These are phyloP conservation scores for Naganishia sp. DNA, from an alignment of 1,284 basidiomycete species.

Conservation along the genomic window DNA sequence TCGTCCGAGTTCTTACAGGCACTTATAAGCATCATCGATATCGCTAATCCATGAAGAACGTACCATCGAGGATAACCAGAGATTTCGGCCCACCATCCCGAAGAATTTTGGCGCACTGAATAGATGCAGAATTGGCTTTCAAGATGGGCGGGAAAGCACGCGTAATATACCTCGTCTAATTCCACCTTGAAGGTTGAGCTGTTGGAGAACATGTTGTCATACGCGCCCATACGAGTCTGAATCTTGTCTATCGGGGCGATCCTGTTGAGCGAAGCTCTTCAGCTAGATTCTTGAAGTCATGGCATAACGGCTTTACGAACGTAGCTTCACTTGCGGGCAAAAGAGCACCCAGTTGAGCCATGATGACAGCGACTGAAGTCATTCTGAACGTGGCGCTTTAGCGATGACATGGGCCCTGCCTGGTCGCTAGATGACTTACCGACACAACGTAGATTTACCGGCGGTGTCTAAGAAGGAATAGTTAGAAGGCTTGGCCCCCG, in stretches of 20 bases:
- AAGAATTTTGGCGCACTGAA: slow-evolving; percentile 77
- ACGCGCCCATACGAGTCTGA: slow-evolving; percentile 96
- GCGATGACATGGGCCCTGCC: too few species aligned
- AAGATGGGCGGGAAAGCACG: neutral
- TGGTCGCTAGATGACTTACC: slow-evolving; percentile 54
- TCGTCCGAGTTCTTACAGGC: slow-evolving; percentile 72
- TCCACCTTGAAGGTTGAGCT: slow-evolving; percentile 96
- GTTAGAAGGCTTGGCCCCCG: neutral
- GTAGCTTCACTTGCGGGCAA: slow-evolving; percentile 83
- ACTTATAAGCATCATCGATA: neutral
- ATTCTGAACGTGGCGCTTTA: slow-evolving; percentile 68
- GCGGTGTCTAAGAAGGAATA: slow-evolving; percentile 53
- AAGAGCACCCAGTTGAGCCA: slow-evolving; percentile 97
- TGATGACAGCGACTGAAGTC: slow-evolving; percentile 93
- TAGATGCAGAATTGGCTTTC: neutral
- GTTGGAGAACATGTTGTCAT: slow-evolving; percentile 95
- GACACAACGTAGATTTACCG: slow-evolving; percentile 72
- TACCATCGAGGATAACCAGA: slow-evolving; percentile 90
- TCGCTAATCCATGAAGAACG: slow-evolving; percentile 38
- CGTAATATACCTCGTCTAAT: slow-evolving; percentile 74
- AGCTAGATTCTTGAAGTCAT: neutral
- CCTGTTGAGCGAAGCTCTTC: slow-evolving; percentile 51
- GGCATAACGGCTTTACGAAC: slow-evolving; percentile 54
- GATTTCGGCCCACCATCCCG: slow-evolving; percentile 87
- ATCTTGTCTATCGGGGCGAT: slow-evolving; percentile 90